Evolutionary conservation across 2,329 filamentous ascomycete species (phyloP).

Genomic region (Ascosphaera apis): DNA sequence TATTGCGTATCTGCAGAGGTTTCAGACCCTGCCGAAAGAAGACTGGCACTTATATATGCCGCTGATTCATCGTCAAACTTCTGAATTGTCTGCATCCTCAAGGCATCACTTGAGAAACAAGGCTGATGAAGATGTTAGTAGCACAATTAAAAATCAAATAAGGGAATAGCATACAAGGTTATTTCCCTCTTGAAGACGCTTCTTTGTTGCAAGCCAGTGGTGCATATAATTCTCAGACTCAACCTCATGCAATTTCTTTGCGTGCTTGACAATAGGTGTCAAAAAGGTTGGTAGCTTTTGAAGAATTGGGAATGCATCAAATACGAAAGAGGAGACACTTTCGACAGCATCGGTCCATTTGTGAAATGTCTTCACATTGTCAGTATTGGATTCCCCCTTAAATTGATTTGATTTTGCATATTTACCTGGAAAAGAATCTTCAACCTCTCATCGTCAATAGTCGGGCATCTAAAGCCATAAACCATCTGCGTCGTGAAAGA

Average conservation of each 20-base stretch:
- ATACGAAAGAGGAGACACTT: background rate
- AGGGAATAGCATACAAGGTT: slow-evolving; percentile 2
- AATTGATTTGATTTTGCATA: background rate
- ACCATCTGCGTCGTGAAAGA: slow-evolving; percentile 28
- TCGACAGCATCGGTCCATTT: background rate
- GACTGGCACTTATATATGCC: slow-evolving; percentile 12
- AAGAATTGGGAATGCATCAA: background rate
- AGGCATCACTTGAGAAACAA: slow-evolving; percentile 10
- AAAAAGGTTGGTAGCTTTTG: background rate
- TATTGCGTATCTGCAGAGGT: slow-evolving; percentile 5
- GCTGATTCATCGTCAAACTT: slow-evolving; percentile 14
- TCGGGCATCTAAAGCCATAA: slow-evolving; percentile 23
- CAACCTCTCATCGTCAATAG: slow-evolving; percentile 20
- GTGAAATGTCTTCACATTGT: slow-evolving; percentile 10
- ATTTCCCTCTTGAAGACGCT: background rate
- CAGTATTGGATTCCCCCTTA: slow-evolving; percentile 11
- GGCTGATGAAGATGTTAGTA: slow-evolving; percentile 5
- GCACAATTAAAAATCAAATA: slow-evolving; percentile 7
- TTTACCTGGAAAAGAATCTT: slow-evolving; percentile 19
- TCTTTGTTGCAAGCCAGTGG: background rate
- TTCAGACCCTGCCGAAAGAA: slow-evolving; percentile 8
- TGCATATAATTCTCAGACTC: background rate
- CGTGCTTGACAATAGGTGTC: background rate
- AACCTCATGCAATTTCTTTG: background rate
- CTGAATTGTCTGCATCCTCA: slow-evolving; percentile 12